A percentile compares a stretch with the other conserved stretches of the same genome.
These are phyloP conservation scores for Solanum stenotomum DNA, from an alignment of 257 asterid genomes.

Conservation along the genomic window DNA sequence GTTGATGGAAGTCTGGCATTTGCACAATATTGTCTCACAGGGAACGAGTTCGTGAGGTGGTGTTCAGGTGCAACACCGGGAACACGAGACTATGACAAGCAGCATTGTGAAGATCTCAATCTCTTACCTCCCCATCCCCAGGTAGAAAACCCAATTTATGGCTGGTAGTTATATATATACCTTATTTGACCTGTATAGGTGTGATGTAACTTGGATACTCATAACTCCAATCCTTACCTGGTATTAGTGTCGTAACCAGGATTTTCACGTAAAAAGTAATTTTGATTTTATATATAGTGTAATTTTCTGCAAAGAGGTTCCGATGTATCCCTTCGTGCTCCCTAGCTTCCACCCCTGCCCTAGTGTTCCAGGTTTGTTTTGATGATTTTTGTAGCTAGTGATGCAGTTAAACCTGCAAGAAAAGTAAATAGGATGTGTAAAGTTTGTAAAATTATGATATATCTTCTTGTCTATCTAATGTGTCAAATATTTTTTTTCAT, in stretches of 20 bases:
- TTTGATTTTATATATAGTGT: background rate
- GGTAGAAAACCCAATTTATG: conserved; percentile 85
- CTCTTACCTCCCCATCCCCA: conserved; percentile 76
- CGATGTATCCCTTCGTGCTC: background rate
- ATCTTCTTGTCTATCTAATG: background rate
- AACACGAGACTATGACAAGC: conserved; percentile 58
- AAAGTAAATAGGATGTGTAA: background rate
- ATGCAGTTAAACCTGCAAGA: background rate
- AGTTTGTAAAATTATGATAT: background rate
- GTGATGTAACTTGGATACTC: background rate
- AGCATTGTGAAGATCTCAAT: conserved; percentile 71
- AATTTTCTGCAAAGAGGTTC: background rate
- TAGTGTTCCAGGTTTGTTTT: background rate
- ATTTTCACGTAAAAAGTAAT: background rate
- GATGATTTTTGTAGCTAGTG: background rate
- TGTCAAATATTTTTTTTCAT: background rate
- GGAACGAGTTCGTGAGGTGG: conserved; percentile 73
- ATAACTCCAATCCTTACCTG: background rate
- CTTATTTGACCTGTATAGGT: background rate
- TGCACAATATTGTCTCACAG: conserved; percentile 84
- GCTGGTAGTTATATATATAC: conserved; percentile 45
- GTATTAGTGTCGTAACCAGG: background rate
- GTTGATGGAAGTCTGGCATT: conserved; percentile 88
- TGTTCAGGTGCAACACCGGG: conserved; percentile 86
- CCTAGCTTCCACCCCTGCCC: background rate